A percentile compares a stretch with the other conserved stretches of the same genome.
phyloP scores from a whole-genome alignment of 148 eudicot species.

The Beta vulgaris region DNA sequence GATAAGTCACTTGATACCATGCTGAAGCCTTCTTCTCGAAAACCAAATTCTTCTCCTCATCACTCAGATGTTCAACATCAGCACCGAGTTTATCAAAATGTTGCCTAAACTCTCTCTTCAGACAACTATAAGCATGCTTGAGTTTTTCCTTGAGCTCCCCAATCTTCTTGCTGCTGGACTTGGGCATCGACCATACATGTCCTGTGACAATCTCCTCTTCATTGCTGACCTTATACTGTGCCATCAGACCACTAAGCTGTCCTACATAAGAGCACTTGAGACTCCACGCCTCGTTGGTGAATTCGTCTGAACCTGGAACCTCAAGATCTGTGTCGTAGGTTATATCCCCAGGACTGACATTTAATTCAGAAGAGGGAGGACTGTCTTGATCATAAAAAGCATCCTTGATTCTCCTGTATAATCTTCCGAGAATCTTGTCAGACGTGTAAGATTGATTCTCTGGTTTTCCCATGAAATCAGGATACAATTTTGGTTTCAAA shows the following conservation, averaged over 20 bases:
- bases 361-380: conserved; percentile 30
- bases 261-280: conserved; percentile 72
- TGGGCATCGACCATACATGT: conserved; percentile 91
- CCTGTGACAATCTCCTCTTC: conserved; percentile 94
- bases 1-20: conserved; percentile 87
- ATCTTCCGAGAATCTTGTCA: conserved; percentile 58
- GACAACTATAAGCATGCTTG: conserved; percentile 62
- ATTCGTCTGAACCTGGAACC: conserved; percentile 46
- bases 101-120: conserved; percentile 73
- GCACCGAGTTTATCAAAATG: conserved; percentile 52
- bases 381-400: conserved; percentile 33
- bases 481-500: conserved; percentile 78
- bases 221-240: conserved; percentile 73
- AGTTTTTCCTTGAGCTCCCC: conserved; percentile 91
- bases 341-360: conserved; percentile 26
- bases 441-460: conserved; percentile 62
- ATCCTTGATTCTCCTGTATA: conserved; percentile 60
- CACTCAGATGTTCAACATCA: conserved; percentile 34
- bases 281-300: conserved; percentile 65
- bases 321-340: conserved; percentile 64
- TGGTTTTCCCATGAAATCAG: conserved; percentile 92
- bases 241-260: conserved; percentile 60
- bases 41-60: conserved; percentile 50
- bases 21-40: conserved; percentile 91
- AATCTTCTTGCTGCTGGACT: conserved; percentile 51